These are phyloP conservation scores for Pythium chondricola DNA, from an alignment of 352 stramenopile genomes.

Conservation along the genomic window DNA sequence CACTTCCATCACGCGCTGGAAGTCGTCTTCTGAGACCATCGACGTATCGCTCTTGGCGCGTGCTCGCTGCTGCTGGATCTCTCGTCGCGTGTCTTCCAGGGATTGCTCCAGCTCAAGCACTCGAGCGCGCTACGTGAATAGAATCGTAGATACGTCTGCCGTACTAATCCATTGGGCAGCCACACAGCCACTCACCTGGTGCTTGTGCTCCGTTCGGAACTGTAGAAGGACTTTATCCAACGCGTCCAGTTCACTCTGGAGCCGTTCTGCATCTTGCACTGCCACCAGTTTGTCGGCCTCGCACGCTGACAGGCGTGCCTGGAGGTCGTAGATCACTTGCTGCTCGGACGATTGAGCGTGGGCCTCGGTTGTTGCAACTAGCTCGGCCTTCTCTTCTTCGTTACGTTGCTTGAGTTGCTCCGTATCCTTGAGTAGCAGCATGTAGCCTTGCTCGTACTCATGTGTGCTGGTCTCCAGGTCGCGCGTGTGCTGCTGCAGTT, in stretches of 20 bases:
- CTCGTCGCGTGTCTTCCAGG: slow-evolving; percentile 19
- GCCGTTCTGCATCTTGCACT: slow-evolving; percentile 43
- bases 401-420: slow-evolving; percentile 24
- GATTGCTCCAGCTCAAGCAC: slow-evolving; percentile 39
- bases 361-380: slow-evolving; percentile 41
- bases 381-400: slow-evolving; percentile 42
- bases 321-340: slow-evolving; percentile 57
- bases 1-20: slow-evolving; percentile 44
- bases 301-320: slow-evolving; percentile 36
- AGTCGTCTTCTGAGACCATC: slow-evolving; percentile 25
- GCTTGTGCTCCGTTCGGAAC: slow-evolving; percentile 57
- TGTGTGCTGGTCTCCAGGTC: slow-evolving; percentile 32
- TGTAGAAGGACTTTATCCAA: slow-evolving; percentile 60
- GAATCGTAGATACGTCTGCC: not conserved
- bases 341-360: slow-evolving; percentile 44
- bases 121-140: slow-evolving; percentile 28
- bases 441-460: slow-evolving; percentile 69
- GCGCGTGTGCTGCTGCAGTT: slow-evolving; percentile 31
- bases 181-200: slow-evolving; percentile 19
- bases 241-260: slow-evolving; percentile 45
- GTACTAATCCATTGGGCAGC: too few relatives aligned
- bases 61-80: slow-evolving; percentile 2
- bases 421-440: slow-evolving; percentile 42
- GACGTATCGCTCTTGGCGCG: not conserved
- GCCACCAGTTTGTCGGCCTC: slow-evolving; percentile 63